Percentiles rank a stretch among this genome's conserved stretches.
Evolutionary conservation across 2,329 filamentous ascomycete species (phyloP).

Genomic region (Botrytis cinerea): DNA sequence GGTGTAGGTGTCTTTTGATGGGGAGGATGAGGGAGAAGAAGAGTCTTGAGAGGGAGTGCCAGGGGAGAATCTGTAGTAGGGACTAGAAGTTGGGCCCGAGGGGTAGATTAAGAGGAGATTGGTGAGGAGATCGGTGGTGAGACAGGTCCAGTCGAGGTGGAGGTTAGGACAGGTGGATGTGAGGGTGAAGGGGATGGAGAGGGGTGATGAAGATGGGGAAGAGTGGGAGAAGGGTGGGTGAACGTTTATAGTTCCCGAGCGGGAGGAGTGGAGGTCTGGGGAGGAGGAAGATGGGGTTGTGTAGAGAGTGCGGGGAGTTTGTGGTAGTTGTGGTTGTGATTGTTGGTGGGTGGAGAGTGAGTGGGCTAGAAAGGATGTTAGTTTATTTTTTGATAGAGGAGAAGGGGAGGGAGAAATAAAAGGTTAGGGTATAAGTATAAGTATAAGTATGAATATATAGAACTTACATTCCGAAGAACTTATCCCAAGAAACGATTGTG

Average conservation of each 20-base stretch:
- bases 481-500: background rate
- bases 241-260: background rate
- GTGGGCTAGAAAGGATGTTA: background rate
- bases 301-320: background rate
- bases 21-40: background rate
- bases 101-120: background rate
- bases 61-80: background rate
- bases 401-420: background rate
- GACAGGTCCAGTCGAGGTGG: background rate
- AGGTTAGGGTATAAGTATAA: background rate
- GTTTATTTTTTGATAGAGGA: background rate
- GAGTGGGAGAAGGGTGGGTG: background rate
- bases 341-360: background rate
- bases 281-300: background rate
- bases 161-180: background rate
- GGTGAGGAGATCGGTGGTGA: constrained; percentile 7
- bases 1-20: background rate
- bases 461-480: background rate
- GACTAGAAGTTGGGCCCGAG: background rate
- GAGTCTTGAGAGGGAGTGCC: background rate
- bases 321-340: background rate
- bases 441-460: background rate
- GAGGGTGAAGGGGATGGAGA: background rate
- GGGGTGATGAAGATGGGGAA: background rate
- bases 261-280: background rate